Conservation (phyloP, 371 early-diverging fungal genomes). For the Zancudomyces culisetae region DNA sequence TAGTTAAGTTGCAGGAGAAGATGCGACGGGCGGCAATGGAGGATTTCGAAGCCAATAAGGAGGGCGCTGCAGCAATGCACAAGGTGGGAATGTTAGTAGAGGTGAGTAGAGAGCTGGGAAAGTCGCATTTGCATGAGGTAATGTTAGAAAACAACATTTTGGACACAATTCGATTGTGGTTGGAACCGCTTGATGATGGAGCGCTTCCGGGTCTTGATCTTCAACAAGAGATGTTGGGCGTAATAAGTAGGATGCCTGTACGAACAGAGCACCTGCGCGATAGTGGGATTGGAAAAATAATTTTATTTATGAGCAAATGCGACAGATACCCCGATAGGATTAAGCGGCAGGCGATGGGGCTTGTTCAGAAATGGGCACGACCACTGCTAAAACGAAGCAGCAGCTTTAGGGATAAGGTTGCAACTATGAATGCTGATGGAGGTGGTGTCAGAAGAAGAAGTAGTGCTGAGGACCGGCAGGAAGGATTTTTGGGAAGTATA, state of each 20-base stretch:
- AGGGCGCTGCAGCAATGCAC: slow-evolving; percentile 53
- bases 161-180: slow-evolving; percentile 75
- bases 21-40: slow-evolving; percentile 65
- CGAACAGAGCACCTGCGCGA: slow-evolving; percentile 70
- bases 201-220: slow-evolving; percentile 86
- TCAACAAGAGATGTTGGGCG: slow-evolving; percentile 60
- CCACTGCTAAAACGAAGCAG: slow-evolving; percentile 60
- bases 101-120: slow-evolving; percentile 44
- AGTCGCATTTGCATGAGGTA: slow-evolving; percentile 43
- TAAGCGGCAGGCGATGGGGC: slow-evolving; percentile 54
- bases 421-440: slow-evolving; percentile 4
- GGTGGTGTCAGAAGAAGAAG: background rate
- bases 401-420: slow-evolving; percentile 42
- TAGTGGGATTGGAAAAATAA: slow-evolving; percentile 79
- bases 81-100: slow-evolving; percentile 65
- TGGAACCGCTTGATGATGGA: slow-evolving; percentile 91
- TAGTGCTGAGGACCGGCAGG: background rate
- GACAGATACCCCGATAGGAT: slow-evolving; percentile 56
- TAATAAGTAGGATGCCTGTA: slow-evolving; percentile 60
- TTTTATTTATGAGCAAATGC: slow-evolving; percentile 86
- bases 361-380: slow-evolving; percentile 78
- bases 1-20: slow-evolving; percentile 39
- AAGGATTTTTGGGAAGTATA: slow-evolving; percentile 8
- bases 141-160: slow-evolving; percentile 78
- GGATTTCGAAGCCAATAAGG: slow-evolving; percentile 55